Conservation (phyloP, 768 basidiomycete species). For the Panellus pusillus region DNA sequence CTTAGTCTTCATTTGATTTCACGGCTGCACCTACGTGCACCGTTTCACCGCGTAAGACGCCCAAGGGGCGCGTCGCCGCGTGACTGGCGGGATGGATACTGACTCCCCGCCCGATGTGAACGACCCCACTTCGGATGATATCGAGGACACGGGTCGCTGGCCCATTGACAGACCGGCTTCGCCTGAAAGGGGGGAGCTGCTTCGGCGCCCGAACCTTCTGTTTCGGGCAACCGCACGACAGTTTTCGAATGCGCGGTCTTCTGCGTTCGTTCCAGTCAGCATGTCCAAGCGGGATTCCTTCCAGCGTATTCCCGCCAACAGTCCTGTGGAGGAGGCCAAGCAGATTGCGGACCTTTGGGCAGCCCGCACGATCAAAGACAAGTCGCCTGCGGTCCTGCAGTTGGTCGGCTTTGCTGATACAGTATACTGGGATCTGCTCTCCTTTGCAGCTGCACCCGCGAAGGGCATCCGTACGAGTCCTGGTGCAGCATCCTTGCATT, state of each 20-base stretch:
- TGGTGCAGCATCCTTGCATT: no score
- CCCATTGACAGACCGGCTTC: not conserved
- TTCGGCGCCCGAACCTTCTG: no score
- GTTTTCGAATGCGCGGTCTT: constrained; percentile 70
- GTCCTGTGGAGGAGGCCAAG: constrained; percentile 37
- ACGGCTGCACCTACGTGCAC: no score
- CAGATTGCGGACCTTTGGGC: constrained; percentile 43
- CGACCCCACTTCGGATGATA: constrained; percentile 34
- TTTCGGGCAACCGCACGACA: no score
- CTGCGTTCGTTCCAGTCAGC: constrained; percentile 70
- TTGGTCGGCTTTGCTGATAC: no score
- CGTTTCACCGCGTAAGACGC: no score
- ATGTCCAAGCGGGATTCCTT: constrained; percentile 47
- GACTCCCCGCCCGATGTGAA: constrained; percentile 55
- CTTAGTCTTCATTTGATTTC: no score
- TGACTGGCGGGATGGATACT: constrained; percentile 73
- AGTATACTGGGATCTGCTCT: no score
- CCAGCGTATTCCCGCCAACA: constrained; percentile 27
- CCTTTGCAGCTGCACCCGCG: no score
- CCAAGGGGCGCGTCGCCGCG: constrained; percentile 75
- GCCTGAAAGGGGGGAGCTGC: no score
- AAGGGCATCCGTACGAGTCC: no score
- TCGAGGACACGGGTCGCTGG: not conserved
- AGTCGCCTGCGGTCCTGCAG: constrained; percentile 27
- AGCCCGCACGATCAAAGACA: constrained; percentile 1